Conservation (phyloP, 2,329 filamentous ascomycete genomes). For the Westerdykella aurantiaca region DNA sequence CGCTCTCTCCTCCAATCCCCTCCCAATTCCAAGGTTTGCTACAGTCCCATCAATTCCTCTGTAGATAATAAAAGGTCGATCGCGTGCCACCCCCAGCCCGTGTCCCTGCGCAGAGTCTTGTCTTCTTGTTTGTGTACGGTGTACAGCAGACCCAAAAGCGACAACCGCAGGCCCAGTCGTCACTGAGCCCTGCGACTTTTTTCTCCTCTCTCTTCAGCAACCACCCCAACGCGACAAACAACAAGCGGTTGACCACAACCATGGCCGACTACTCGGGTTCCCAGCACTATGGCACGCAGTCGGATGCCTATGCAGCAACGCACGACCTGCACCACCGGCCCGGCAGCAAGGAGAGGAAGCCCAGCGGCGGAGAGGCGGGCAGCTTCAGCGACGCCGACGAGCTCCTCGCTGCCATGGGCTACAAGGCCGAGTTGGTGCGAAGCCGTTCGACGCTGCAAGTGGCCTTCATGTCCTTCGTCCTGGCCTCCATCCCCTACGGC, state of each 20-base stretch:
- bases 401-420: slow-evolving; percentile 58
- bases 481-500: slow-evolving; percentile 69
- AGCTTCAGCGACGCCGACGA: slow-evolving; percentile 50
- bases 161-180: neutral
- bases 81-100: no score
- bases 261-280: slow-evolving; percentile 11
- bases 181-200: neutral
- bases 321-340: slow-evolving; percentile 21
- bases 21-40: no score
- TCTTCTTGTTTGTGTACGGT: no score
- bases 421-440: slow-evolving; percentile 59
- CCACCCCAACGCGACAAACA: neutral
- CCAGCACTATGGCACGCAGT: slow-evolving; percentile 26
- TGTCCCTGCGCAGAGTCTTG: no score
- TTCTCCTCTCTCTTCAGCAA: slow-evolving; percentile 9
- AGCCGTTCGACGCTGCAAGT: slow-evolving; percentile 64
- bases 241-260: slow-evolving; percentile 3
- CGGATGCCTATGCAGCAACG: slow-evolving; percentile 30
- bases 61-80: no score
- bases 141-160: no score
- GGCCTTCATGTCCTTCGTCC: slow-evolving; percentile 70
- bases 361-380: slow-evolving; percentile 22
- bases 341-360: slow-evolving; percentile 20
- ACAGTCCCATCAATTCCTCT: no score
- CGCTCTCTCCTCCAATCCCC: no score